Evolutionary conservation across 345 rosid genomes (phyloP), one percentile per base, ranked within the genome.

Genomic region (Physaria fendleri): DNA sequence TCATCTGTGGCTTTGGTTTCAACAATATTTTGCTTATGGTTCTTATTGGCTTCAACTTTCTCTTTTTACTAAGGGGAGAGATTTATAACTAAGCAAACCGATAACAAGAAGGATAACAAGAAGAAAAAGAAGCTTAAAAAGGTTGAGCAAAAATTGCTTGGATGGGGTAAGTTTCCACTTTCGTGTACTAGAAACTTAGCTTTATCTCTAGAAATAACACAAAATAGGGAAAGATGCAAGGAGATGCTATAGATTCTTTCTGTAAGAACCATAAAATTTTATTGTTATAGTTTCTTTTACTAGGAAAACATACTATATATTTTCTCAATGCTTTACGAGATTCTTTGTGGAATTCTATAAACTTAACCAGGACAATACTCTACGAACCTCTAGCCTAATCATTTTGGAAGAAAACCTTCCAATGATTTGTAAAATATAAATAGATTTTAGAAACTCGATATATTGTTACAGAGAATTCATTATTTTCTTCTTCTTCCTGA

Each of bases 101-200:
- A 93, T 49, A 80, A 46, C 83, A n/a, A n/a, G n/a, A n/a, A n/a
- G n/a, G 97, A 93, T 49, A 80, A 46, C 83, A 81, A 75, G 80
- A 93, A 87, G 87, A 93, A 90, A 77, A 93, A 74, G 81, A 93
- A 93, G 72, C 80, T 90, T 45, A 93, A 82, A 80, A 87, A 71
- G 76, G 97, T 80, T 29, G 96, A 90, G 76, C 88, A 90, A 11
- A 93, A 69, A 79, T 81, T 93, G 72, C 99, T 93, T 71, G 86
- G 99, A 63, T 93, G 99, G 99, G 90, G 97, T 93, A 64, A 61
- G 85, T 65, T 72, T 35, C 29, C 34, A 27, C 27, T 35, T 52
- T 23, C 33, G 34, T 60, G 40, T 34, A 33, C 59, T 41, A 29
- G 9, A 17, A 43, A 48, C 53, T 37, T 34, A 35, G 22, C 47